Percentiles rank a stretch among this genome's conserved stretches.
Conservation (phyloP, 176 grass and related monocot genomes). For the Oryza meridionalis region DNA sequence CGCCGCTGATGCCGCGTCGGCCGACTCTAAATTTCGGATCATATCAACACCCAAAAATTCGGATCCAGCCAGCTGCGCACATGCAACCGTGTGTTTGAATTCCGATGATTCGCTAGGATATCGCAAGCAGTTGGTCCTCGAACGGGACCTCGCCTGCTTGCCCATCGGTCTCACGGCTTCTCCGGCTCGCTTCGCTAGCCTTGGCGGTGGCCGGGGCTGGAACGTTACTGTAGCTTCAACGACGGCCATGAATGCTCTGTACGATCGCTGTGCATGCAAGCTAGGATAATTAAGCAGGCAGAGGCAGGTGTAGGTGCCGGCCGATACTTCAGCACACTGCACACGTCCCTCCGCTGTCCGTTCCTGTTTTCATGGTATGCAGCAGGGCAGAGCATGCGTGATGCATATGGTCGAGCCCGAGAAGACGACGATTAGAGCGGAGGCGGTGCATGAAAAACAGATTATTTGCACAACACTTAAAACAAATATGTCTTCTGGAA, state of each 20-base stretch:
- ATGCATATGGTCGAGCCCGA: neutral
- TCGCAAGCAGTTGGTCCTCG: conserved; percentile 29
- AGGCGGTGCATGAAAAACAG: no score
- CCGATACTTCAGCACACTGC: no score
- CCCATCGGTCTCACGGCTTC: no score
- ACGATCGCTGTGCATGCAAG: neutral
- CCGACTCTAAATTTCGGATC: neutral
- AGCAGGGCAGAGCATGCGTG: neutral
- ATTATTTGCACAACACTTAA: no score
- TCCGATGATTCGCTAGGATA: neutral
- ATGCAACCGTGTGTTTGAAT: neutral
- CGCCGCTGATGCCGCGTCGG: neutral
- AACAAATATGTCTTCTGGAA: no score
- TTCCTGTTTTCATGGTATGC: neutral
- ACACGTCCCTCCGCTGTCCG: neutral
- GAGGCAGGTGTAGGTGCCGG: neutral
- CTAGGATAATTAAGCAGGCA: no score
- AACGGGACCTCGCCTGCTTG: neutral
- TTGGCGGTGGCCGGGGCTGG: conserved; percentile 1
- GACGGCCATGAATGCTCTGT: neutral
- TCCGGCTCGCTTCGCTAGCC: neutral
- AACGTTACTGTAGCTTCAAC: neutral
- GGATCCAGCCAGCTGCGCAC: neutral
- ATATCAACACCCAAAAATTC: neutral
- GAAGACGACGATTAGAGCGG: no score